Base-by-base conservation (phyloP, 768 basidiomycete species). In the Termitomyces eurrhizus region DNA sequence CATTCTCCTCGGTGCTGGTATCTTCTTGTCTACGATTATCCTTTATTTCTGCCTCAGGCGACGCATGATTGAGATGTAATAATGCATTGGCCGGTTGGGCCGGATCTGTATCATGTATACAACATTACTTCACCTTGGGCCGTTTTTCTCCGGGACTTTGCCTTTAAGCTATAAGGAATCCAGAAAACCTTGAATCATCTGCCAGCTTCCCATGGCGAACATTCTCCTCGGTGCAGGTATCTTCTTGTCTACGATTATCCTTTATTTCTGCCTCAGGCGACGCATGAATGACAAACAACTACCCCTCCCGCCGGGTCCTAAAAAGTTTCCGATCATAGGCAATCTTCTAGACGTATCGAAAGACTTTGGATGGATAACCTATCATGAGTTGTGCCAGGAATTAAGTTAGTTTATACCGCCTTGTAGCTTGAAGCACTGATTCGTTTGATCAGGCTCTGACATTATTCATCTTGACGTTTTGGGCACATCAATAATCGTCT, bases 391-490 rank as follows among this genome's bases (percentile, higher is more conserved):
- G 55, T 56, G 55, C 32, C 42, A 56, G 21, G 55, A 56, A n/a
- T 35, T 46, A 21, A 21, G 55, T 35, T n/a, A 35, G 44, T 35
- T 6, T 24, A 35, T 13, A 7, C n/a, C 8, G 35, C 21, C 21
- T 16, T 14, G 11, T 56, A 35, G 16, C 14, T 16, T 39, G 4
- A 16, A 33, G 35, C 4, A 35, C n/a, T 45, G 32, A 56, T 4
- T n/a, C 2, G 4, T 4, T 44, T 44, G 11, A 5, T 21, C 9
- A 69, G 68, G 59, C 32, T 67, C 68, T 12, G 69, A 69, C 35
- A 67, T 72, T n/a, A 65, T 72, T 12, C 69, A 70, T 54, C 54
- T 71, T 16, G 57, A 65, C 50, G 48, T 68, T 7, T 60, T 58
- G 3, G 70, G 71, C 7, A 64, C 63, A 18, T 67, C 66, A 0